These are phyloP conservation scores for Bolboschoenoplectus hybrid DNA, from an alignment of 202 grass and related monocot species.

Conservation along the genomic window DNA sequence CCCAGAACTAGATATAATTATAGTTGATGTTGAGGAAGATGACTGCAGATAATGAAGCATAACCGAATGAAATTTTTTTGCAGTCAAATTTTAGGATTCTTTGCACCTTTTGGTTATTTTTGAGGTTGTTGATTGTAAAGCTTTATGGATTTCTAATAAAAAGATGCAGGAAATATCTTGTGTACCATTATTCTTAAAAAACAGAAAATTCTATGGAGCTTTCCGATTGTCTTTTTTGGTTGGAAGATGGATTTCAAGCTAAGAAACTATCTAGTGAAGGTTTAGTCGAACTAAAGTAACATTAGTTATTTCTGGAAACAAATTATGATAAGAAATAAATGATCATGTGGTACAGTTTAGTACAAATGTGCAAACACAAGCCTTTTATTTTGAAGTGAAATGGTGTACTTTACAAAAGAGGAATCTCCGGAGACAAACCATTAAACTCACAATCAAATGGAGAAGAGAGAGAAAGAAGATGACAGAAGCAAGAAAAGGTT, in stretches of 20 bases:
- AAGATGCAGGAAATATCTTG: background rate
- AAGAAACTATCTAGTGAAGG: background rate
- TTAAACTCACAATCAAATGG: constrained; percentile 15
- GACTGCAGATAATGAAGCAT: background rate
- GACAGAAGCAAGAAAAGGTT: background rate
- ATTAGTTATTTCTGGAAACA: background rate
- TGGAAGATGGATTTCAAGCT: background rate
- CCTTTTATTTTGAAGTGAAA: background rate
- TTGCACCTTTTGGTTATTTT: background rate
- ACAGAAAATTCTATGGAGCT: background rate
- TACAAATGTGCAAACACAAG: background rate
- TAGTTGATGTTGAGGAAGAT: background rate
- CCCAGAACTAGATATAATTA: background rate
- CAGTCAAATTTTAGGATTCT: background rate
- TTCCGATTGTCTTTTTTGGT: background rate
- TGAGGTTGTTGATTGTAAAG: background rate
- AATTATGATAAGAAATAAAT: background rate
- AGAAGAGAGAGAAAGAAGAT: background rate
- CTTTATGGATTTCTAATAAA: background rate
- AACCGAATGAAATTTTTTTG: background rate
- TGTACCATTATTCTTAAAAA: background rate
- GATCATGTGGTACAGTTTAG: background rate
- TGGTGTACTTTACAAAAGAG: background rate
- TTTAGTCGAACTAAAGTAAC: background rate
- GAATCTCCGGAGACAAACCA: background rate